Percentiles rank a stretch among this genome's conserved stretches.
Conservation (phyloP, 768 basidiomycete species). For the Russula sp. region DNA sequence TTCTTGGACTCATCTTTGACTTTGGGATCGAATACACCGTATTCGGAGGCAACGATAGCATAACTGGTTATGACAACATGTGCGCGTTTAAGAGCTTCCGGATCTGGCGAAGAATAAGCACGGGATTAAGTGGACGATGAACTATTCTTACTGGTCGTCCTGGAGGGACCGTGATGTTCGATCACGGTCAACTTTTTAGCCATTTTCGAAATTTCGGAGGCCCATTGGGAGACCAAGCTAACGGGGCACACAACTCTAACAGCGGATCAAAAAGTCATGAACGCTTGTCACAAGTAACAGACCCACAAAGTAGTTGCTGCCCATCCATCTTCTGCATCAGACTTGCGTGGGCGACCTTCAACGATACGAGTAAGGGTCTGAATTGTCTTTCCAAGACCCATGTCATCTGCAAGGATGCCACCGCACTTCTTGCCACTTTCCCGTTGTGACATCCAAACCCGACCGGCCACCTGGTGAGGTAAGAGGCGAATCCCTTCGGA, state of each 20-base stretch:
- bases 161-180: slow-evolving; percentile 77
- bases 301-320: slow-evolving; percentile 67
- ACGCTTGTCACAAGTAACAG: background rate
- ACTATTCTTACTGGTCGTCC: slow-evolving; percentile 58
- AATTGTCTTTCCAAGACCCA: slow-evolving; percentile 89
- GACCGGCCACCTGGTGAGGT: slow-evolving; percentile 85
- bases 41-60: slow-evolving; percentile 77
- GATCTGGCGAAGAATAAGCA: slow-evolving; percentile 44
- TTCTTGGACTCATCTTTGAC: slow-evolving; percentile 56
- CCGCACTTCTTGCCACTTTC: slow-evolving; percentile 77
- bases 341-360: slow-evolving; percentile 68
- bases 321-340: slow-evolving; percentile 71
- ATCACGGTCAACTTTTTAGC: slow-evolving; percentile 63
- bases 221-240: slow-evolving; percentile 89
- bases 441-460: slow-evolving; percentile 83
- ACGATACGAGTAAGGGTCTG: slow-evolving; percentile 87
- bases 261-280: background rate
- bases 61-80: slow-evolving; percentile 89
- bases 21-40: slow-evolving; percentile 49
- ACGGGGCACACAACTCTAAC: slow-evolving; percentile 83
- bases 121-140: background rate
- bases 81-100: slow-evolving; percentile 47
- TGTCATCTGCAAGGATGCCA: slow-evolving; percentile 90
- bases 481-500: slow-evolving; percentile 63
- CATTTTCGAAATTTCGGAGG: slow-evolving; percentile 74